Percentiles rank a stretch among this genome's conserved stretches.
Conservation (phyloP, 441 rosid species). For the Arabidopsis hybrid region DNA sequence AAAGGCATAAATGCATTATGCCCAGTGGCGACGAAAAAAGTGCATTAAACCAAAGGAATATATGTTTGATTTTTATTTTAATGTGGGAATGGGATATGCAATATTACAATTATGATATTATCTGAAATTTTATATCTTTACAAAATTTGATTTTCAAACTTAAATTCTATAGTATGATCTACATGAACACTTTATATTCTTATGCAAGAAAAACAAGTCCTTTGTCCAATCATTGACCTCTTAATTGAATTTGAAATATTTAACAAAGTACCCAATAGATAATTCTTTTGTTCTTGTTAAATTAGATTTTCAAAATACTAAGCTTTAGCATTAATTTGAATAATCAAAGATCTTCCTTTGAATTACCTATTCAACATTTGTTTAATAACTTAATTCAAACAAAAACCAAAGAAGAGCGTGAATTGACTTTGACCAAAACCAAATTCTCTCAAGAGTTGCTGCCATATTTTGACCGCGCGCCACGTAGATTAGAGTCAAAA, state of each 20-base stretch:
- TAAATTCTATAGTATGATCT: background rate
- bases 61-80: background rate
- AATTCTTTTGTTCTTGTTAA: no score
- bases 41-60: constrained; percentile 12
- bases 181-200: background rate
- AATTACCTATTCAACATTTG: constrained; percentile 7
- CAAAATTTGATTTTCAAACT: background rate
- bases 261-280: no score
- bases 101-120: no score
- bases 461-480: constrained; percentile 15
- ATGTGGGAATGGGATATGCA: background rate
- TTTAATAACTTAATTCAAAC: constrained; percentile 3
- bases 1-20: background rate
- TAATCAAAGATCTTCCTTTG: background rate
- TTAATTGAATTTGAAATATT: no score
- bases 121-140: background rate
- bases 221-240: background rate
- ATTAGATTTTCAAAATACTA: no score
- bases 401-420: constrained; percentile 28
- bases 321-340: no score
- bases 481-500: constrained; percentile 8
- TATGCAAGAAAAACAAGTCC: constrained; percentile 11
- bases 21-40: background rate
- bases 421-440: constrained; percentile 32
- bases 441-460: background rate